Evolutionary conservation across 2,329 filamentous ascomycete genomes (phyloP), one percentile per base, ranked within the genome.

Genomic region (Aspergillus felis): DNA sequence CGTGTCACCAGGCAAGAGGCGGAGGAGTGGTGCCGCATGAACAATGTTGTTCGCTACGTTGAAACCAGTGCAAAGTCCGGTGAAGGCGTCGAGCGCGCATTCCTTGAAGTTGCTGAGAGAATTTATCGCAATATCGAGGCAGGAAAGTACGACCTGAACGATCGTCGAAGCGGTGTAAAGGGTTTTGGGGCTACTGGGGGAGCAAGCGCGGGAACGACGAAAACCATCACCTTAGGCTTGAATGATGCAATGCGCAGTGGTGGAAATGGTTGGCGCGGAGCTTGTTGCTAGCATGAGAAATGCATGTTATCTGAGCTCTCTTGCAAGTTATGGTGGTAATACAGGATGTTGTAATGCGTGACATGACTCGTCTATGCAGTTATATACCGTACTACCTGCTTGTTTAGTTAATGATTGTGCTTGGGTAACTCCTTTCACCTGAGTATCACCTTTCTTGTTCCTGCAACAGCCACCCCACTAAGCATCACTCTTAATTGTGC

Each of bases 101-200:
- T 99, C 69, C 83, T 96, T 71, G 87, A 94, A 69, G 92, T 97
- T 14, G 92, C 94, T 22, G 92, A 97, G 79, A 83, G 92, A 74
- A 97, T 99, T 79, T 96, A 95, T 72, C 87, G 93, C 73, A 97
- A 97, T 69, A 97, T 99, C 61, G 91, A 97, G 79, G 91, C 91
- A 1, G 94, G 94, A 10, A 91, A 87, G 72, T 97, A 97, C 73
- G 92, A 99, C 76, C 79, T 97, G 65, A 96, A 96, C 71, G 93
- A 97, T 74, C 84, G 93, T 69, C 84, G 92, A 70, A 93, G 89
- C 60, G 94, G 94, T 27, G 92, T 99, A 60, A 97, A 97, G 76
- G 87, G 73, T 17, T 80, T 75, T 61, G 78, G 76, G 24, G 74
- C 74, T 27, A 75, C 75, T 4, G 71, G 69, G 4, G 73, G 74